phyloP scores from a whole-genome alignment of 73 alveolate genomes.

The Tetrahymena borealis region DNA sequence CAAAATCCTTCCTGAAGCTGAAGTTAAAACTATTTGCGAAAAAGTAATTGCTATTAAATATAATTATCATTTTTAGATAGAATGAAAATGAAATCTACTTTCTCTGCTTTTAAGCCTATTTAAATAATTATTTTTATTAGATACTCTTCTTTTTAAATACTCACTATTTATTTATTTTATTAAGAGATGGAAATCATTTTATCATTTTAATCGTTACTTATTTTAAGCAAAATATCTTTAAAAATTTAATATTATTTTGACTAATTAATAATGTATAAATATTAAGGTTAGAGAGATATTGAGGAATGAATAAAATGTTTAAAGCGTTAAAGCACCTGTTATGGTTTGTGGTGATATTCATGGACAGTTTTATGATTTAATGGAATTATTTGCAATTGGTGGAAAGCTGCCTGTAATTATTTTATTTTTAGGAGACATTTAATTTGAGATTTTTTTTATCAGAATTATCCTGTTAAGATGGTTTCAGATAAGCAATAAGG shows the following conservation, averaged over 20 bases:
- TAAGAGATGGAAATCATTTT: too few relatives aligned
- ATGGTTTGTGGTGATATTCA: conserved; percentile 14
- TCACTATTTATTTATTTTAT: too few relatives aligned
- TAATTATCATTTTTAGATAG: background rate
- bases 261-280: background rate
- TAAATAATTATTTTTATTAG: too few relatives aligned
- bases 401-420: background rate
- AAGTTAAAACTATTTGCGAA: conserved; percentile 6
- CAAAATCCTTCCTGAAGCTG: background rate
- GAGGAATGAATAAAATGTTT: background rate
- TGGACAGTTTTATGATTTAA: conserved; percentile 4
- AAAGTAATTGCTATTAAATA: conserved; percentile 1
- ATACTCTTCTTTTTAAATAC: too few relatives aligned
- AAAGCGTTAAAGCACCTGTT: background rate
- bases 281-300: background rate
- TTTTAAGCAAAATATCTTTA: too few relatives aligned
- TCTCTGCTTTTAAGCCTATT: too few relatives aligned
- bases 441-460: background rate
- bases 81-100: too few relatives aligned
- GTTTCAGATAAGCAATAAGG: too few relatives aligned
- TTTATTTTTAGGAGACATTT: background rate
- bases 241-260: too few relatives aligned
- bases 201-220: too few relatives aligned
- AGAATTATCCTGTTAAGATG: background rate
- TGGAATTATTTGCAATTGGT: background rate